These are phyloP conservation scores for Fusarium sp. DNA, from an alignment of 2,329 filamentous ascomycete species.

Conservation along the genomic window DNA sequence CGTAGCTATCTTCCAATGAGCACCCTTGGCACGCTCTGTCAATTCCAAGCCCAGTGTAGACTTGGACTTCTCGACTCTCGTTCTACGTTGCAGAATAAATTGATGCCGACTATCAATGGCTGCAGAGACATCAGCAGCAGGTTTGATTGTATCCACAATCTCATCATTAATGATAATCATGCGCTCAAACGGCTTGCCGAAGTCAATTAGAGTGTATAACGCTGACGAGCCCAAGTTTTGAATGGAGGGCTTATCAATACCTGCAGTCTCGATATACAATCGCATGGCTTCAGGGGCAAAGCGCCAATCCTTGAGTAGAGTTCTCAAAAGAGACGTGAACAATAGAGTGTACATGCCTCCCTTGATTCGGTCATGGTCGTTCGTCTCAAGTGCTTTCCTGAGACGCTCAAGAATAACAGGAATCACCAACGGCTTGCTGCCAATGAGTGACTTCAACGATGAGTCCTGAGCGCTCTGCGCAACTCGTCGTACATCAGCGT, in stretches of 20 bases:
- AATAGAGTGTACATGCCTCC: constrained; percentile 91
- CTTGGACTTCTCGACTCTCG: constrained; percentile 86
- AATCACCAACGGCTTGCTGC: constrained; percentile 88
- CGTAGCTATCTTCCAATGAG: constrained; percentile 97
- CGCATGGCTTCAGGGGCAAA: constrained; percentile 92
- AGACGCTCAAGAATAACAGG: constrained; percentile 85
- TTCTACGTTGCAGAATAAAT: constrained; percentile 79
- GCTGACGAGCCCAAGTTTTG: constrained; percentile 87
- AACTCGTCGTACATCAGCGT: constrained; percentile 94
- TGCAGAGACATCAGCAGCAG: constrained; percentile 70
- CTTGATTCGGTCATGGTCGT: constrained; percentile 92
- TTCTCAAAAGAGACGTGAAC: constrained; percentile 89
- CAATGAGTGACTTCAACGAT: constrained; percentile 90
- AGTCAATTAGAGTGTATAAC: constrained; percentile 89
- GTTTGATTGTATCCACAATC: constrained; percentile 77
- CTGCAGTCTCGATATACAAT: constrained; percentile 88
- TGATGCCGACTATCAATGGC: constrained; percentile 71
- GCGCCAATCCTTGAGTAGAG: constrained; percentile 91
- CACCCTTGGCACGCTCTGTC: constrained; percentile 78
- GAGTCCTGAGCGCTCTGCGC: constrained; percentile 94
- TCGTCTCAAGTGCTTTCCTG: constrained; percentile 79
- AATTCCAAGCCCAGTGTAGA: constrained; percentile 82
- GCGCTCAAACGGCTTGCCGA: constrained; percentile 87
- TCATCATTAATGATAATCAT: constrained; percentile 84
- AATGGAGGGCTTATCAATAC: constrained; percentile 93